Conservation (phyloP, 202 grass and related monocot genomes). For the Miscanthus sacchariflorus region DNA sequence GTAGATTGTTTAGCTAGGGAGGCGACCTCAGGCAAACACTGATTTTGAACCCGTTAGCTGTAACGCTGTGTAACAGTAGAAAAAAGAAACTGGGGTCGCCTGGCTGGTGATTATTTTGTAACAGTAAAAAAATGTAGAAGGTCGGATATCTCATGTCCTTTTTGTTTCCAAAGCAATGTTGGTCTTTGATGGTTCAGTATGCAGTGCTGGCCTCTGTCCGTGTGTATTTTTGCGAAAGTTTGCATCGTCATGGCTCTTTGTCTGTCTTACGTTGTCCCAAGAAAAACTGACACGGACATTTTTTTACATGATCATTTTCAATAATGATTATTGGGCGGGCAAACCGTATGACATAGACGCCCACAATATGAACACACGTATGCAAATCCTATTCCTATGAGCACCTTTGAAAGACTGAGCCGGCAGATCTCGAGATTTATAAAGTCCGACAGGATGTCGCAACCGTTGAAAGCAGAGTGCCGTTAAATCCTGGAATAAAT, state of each 20-base stretch:
- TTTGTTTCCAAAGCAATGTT: slow-evolving; percentile 21
- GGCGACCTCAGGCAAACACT: slow-evolving; percentile 38
- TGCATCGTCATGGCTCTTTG: too few relatives aligned
- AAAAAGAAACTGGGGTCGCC: slow-evolving; percentile 45
- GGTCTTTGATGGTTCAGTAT: not conserved
- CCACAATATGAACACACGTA: too few relatives aligned
- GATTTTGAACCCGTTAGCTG: slow-evolving; percentile 42
- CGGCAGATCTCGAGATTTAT: too few relatives aligned
- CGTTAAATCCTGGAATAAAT: too few relatives aligned
- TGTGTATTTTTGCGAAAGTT: too few relatives aligned
- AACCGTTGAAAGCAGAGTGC: too few relatives aligned
- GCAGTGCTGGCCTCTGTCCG: not conserved
- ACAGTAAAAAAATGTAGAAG: slow-evolving; percentile 39
- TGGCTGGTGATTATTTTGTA: slow-evolving; percentile 37
- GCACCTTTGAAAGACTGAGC: too few relatives aligned
- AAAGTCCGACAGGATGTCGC: too few relatives aligned
- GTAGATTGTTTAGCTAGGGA: slow-evolving; percentile 38
- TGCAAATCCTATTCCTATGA: too few relatives aligned
- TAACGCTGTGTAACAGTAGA: slow-evolving; percentile 61
- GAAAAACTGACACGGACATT: not conserved
- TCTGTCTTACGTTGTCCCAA: too few relatives aligned
- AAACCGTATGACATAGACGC: not conserved
- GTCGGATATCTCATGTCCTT: slow-evolving; percentile 7
- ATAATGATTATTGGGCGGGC: not conserved
- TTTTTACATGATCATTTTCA: not conserved